phyloP scores from a whole-genome alignment of 139 green algal genomes.

The Tetraselmis chui region DNA sequence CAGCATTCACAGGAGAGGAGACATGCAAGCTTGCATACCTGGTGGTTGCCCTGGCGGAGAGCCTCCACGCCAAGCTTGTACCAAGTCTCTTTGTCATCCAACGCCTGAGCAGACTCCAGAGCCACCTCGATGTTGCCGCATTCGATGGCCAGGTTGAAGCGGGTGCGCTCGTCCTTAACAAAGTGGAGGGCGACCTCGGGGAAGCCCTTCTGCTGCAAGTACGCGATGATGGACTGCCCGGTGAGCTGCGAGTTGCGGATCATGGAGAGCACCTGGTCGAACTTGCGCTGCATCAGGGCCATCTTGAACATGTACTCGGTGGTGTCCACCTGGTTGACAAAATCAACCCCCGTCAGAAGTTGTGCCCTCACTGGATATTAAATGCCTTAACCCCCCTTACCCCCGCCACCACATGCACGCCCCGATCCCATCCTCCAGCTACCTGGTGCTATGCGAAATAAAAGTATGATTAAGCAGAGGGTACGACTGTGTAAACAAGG shows the following conservation, averaged over 20 bases:
- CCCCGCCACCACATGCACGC: too few relatives aligned
- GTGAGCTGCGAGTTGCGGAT: constrained; percentile 81
- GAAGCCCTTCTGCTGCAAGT: constrained; percentile 97
- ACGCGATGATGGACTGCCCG: constrained; percentile 95
- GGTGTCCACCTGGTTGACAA: constrained; percentile 87
- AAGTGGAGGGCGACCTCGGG: constrained; percentile 97
- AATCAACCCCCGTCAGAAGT: too few relatives aligned
- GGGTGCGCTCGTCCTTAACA: constrained; percentile 83
- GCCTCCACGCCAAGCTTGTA: constrained; percentile 83
- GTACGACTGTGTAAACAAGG: too few relatives aligned
- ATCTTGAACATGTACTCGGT: constrained; percentile 99
- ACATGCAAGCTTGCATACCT: neutral
- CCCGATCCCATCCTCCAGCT: too few relatives aligned
- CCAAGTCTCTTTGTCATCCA: constrained; percentile 96
- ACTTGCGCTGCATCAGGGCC: constrained; percentile 85
- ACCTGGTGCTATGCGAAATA: too few relatives aligned
- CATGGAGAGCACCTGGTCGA: constrained; percentile 90
- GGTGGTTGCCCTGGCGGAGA: constrained; percentile 86
- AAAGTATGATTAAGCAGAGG: too few relatives aligned
- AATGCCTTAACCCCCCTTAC: too few relatives aligned
- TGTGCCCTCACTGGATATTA: too few relatives aligned
- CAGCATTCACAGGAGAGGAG: neutral
- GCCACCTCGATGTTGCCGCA: constrained; percentile 78
- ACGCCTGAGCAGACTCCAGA: constrained; percentile 79
- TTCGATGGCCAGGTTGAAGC: constrained; percentile 92